These are phyloP conservation scores for Gnetum montanum DNA, from an alignment of 75 land plant genomes.

Conservation along the genomic window DNA sequence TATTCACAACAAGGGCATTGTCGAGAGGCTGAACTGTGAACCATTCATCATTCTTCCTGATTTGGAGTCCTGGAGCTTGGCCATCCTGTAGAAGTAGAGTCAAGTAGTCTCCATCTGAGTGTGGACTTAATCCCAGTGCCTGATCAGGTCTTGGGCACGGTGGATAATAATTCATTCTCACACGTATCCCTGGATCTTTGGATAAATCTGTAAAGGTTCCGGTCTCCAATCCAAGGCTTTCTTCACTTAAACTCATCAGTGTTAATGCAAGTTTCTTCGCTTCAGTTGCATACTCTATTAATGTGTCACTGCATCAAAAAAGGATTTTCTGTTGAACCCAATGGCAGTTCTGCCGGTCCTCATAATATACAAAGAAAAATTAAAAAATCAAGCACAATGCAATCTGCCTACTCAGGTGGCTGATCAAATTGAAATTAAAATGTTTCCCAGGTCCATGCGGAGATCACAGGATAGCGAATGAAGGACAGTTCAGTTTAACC, in stretches of 20 bases:
- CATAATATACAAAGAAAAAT: too few species aligned
- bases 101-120: constrained; percentile 16
- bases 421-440: too few species aligned
- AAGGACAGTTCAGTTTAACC: too few species aligned
- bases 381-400: too few species aligned
- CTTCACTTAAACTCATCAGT: constrained; percentile 7
- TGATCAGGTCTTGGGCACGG: constrained; percentile 18
- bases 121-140: constrained; percentile 23
- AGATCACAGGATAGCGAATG: too few species aligned
- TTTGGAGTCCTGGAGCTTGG: constrained; percentile 20
- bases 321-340: too few species aligned
- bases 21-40: constrained; percentile 16
- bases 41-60: constrained; percentile 15
- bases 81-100: constrained; percentile 28
- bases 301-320: constrained; percentile 11
- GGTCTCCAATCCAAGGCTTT: neutral
- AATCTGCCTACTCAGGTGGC: too few species aligned
- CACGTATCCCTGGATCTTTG: neutral
- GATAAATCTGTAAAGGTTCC: neutral
- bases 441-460: too few species aligned
- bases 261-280: constrained; percentile 14
- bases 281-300: constrained; percentile 17
- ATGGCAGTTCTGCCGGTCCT: too few species aligned
- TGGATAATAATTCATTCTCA: constrained; percentile 26
- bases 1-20: constrained; percentile 19